Evolutionary conservation across 2,329 filamentous ascomycete genomes (phyloP).

Genomic region (Botryosphaeria dothidea): DNA sequence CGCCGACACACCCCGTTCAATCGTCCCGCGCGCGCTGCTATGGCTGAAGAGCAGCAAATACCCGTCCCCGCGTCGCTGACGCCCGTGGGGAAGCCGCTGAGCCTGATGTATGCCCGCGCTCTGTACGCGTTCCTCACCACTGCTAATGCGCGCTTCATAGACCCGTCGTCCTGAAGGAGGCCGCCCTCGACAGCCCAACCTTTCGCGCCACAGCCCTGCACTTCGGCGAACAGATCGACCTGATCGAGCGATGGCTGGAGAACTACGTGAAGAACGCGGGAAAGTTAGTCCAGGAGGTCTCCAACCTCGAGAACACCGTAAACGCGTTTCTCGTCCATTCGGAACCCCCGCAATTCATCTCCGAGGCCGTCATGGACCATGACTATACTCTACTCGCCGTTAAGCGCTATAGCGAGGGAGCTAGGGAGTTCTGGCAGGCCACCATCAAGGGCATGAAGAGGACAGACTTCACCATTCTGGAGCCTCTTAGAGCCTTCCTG

Average conservation of each 20-base stretch:
- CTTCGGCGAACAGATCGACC: slow-evolving; percentile 89
- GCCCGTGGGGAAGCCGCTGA: slow-evolving; percentile 43
- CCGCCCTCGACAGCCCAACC: slow-evolving; percentile 91
- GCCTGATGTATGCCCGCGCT: slow-evolving; percentile 40
- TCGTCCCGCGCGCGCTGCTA: slow-evolving; percentile 20
- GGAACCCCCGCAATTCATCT: slow-evolving; percentile 70
- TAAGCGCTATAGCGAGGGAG: slow-evolving; percentile 80
- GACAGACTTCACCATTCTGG: slow-evolving; percentile 73
- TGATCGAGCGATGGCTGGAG: slow-evolving; percentile 89
- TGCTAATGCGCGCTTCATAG: slow-evolving; percentile 37
- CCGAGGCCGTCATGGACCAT: slow-evolving; percentile 86
- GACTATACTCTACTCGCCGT: slow-evolving; percentile 91
- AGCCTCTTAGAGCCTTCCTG: slow-evolving; percentile 80
- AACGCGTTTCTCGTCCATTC: slow-evolving; percentile 75
- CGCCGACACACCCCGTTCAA: neutral
- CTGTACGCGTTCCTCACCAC: neutral
- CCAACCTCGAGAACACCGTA: slow-evolving; percentile 76
- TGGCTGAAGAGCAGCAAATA: slow-evolving; percentile 37
- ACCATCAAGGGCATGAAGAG: slow-evolving; percentile 73
- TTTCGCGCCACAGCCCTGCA: slow-evolving; percentile 86
- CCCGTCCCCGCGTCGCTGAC: slow-evolving; percentile 32
- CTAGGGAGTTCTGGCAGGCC: slow-evolving; percentile 83
- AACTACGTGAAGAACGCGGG: slow-evolving; percentile 64
- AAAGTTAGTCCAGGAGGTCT: slow-evolving; percentile 65
- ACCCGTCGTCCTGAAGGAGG: slow-evolving; percentile 89